Evolutionary conservation across 306 rosid genomes (phyloP).

Genomic region (Sphenostylis stenocarpa): DNA sequence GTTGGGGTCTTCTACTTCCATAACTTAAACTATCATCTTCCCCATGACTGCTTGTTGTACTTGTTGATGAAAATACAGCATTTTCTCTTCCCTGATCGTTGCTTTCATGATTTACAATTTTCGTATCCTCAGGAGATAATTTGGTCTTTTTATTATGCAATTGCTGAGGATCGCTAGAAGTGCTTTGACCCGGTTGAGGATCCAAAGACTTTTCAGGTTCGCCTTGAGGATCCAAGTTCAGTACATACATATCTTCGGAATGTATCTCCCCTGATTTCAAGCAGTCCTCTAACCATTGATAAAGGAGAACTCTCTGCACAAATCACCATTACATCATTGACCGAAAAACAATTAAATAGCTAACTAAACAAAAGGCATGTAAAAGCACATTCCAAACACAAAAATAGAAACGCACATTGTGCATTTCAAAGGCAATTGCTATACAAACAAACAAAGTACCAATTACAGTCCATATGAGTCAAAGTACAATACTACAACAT

Average conservation of each 20-base stretch:
- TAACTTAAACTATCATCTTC: slow-evolving; percentile 28
- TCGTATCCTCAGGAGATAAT: slow-evolving; percentile 36
- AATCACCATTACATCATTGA: slow-evolving; percentile 23
- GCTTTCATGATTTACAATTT: slow-evolving; percentile 28
- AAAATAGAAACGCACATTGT: slow-evolving; percentile 6
- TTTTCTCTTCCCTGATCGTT: slow-evolving; percentile 26
- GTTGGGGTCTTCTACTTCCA: slow-evolving; percentile 31
- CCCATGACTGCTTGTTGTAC: slow-evolving; percentile 34
- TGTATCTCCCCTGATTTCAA: slow-evolving; percentile 72
- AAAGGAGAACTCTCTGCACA: slow-evolving; percentile 59
- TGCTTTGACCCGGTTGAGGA: slow-evolving; percentile 27
- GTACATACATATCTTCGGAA: slow-evolving; percentile 60
- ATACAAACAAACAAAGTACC: background rate
- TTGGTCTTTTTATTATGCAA: slow-evolving; percentile 51
- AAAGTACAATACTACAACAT: background rate
- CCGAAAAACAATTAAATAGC: background rate
- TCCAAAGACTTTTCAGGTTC: slow-evolving; percentile 35
- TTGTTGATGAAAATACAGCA: slow-evolving; percentile 10
- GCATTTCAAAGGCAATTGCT: background rate
- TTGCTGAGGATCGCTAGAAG: slow-evolving; percentile 38
- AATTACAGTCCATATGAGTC: slow-evolving; percentile 10
- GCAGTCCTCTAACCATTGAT: slow-evolving; percentile 88
- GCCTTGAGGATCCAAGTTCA: slow-evolving; percentile 45
- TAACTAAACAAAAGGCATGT: background rate
- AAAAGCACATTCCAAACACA: slow-evolving; percentile 17